Conservation (phyloP, 2,329 filamentous ascomycete species). For the Colletotrichum lupini region DNA sequence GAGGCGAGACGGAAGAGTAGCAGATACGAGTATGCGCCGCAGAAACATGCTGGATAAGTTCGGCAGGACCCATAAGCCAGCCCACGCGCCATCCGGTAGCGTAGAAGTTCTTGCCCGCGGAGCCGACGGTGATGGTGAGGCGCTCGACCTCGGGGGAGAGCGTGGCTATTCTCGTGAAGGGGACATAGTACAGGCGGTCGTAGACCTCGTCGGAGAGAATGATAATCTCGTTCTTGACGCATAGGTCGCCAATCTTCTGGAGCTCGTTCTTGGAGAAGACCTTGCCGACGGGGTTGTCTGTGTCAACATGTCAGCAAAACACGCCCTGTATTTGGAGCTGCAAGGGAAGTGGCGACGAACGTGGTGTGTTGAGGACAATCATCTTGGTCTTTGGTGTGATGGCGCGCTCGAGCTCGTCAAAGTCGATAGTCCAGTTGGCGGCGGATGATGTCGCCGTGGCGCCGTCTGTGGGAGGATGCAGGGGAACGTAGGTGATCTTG, state of each 20-base stretch:
- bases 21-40: constrained; percentile 97
- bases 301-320: constrained; percentile 32
- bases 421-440: constrained; percentile 88
- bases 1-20: constrained; percentile 90
- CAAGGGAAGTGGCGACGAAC: constrained; percentile 43
- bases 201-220: constrained; percentile 95
- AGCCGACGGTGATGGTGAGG: constrained; percentile 92
- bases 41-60: constrained; percentile 90
- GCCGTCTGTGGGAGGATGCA: constrained; percentile 87
- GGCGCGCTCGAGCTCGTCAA: constrained; percentile 81
- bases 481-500: constrained; percentile 93
- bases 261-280: constrained; percentile 89
- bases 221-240: constrained; percentile 92
- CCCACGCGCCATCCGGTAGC: constrained; percentile 96
- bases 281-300: constrained; percentile 95
- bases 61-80: constrained; percentile 89
- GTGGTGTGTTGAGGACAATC: constrained; percentile 88
- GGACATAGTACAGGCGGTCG: constrained; percentile 93
- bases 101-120: constrained; percentile 98
- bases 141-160: constrained; percentile 89
- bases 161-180: constrained; percentile 92
- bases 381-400: constrained; percentile 93
- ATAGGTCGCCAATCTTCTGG: constrained; percentile 85
- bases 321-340: not conserved
- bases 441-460: constrained; percentile 84